Base-by-base conservation (phyloP, 208 protist genomes). In the Herpetomonas muscarum region DNA sequence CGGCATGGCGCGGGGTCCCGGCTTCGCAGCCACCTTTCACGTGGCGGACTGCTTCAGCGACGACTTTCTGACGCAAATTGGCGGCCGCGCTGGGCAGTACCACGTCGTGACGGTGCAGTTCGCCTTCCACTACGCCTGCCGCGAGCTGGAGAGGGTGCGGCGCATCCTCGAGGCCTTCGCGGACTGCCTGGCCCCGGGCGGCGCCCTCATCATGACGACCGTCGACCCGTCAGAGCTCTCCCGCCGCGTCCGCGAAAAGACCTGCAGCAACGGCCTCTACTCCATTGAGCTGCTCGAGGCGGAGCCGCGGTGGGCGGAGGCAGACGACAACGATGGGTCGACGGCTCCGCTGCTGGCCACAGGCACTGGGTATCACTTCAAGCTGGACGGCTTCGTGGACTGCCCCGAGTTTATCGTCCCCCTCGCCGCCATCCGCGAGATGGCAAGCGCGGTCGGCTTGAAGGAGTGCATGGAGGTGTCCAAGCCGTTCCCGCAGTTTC, bases 61-160 rank as follows among this genome's bases (percentile, higher is more conserved):
- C 13, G 49, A 59, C 0, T 94, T 94, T 66, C 66, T 90, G 6
- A 34, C 30, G 31, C 34, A 46, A 1, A 64, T 61, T 39, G 44
- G 90, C 28, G 59, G 80, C 10, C 42, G 72, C 19, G 81, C 72
- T 66, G 84, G 80, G 2, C 42, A 61, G 21, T 90, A 80, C 62
- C 55, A 78, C 57, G 57, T 92, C 17, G 82, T 94, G 6, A 79
- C 79, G 1, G 85, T 92, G 45, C 88, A 94, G 64, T 94, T 94
- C 59, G 84, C 88, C 0, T 74, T 94, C 39, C 88, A 94, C 70
- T 94, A 94, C 65, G 88, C 85, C n/a, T 94, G 84, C 55, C 46
- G 64, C 13, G 70, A 66, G 10, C 39, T 62, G 12, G 70, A 79
- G 28, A 53, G 59, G 25, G 76, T 94, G 15, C 59, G 70, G n/a